Conservation (phyloP, 225 moss, liverwort and hornwort genomes). For the Polytrichum formosum region DNA sequence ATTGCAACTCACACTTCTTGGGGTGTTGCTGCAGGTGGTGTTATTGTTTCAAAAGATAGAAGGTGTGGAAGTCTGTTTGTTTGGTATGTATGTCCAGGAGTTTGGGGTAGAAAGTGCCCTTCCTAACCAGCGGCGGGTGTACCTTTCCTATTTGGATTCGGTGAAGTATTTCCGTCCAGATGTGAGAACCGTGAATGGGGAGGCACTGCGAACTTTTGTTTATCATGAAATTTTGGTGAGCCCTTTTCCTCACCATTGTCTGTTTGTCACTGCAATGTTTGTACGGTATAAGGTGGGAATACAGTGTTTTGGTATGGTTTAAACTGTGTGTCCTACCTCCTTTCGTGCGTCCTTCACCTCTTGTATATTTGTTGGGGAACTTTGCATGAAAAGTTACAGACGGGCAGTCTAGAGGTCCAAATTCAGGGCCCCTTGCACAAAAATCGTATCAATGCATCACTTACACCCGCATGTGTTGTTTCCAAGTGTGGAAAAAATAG, state of each 20-base stretch:
- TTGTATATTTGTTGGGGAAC: no score
- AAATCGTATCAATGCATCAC: no score
- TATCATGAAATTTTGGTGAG: conserved; percentile 99
- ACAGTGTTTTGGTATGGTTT: no score
- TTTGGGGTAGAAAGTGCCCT: conserved; percentile 91
- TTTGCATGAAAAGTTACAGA: no score
- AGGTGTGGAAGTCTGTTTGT: conserved; percentile 97
- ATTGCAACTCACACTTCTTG: not conserved
- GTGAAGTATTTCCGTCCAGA: conserved; percentile 98
- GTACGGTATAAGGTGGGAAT: no score
- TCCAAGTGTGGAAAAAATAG: no score
- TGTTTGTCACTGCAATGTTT: not conserved
- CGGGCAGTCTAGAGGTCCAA: no score
- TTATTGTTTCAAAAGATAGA: conserved; percentile 97
- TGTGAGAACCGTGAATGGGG: conserved; percentile 85
- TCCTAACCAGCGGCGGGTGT: conserved; percentile 97
- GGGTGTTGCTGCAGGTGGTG: conserved; percentile 64
- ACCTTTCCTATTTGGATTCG: conserved; percentile 94
- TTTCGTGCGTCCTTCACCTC: no score
- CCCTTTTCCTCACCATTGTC: not conserved
- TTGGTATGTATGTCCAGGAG: conserved; percentile 99
- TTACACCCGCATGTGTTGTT: no score
- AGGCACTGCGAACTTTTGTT: conserved; percentile 93
- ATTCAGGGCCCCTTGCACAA: no score
- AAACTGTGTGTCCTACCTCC: no score